Base-by-base conservation (phyloP, 192 early-diverging fungal genomes). In the Podila minutissima region DNA sequence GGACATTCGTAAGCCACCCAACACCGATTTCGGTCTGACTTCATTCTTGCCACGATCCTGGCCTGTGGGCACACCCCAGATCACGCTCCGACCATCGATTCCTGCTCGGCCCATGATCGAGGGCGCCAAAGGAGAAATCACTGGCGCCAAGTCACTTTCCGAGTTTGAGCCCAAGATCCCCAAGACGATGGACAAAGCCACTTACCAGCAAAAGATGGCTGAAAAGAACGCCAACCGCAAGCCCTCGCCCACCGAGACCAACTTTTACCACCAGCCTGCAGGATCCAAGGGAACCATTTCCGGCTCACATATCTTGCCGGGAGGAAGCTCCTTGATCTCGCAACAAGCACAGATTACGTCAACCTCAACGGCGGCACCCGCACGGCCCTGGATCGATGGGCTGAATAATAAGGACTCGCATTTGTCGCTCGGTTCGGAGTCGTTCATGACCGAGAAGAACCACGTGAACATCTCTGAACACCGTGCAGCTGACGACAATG, bases 151-250 rank as follows among this genome's bases (percentile, higher is more conserved):
- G 67, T 73, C 77, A 6, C 63, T 81, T 1, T 81, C 77, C 5
- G 77, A 81, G 62, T 81, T 81, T 67, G 77, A 81, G 62, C 77
- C 77, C 60, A 81, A 81, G 71, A 72, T 49, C 11, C 77, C 77
- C 5, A 81, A 81, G 57, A 72, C 69, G 3, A 73, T 81, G 77
- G 77, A 81, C 71, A 81, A 81, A 37, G 77, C 71, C 10, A 81
- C 77, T 11, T 81, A 81, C 38, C 71, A 69, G 46, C 62, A 62
- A 50, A 73, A 73, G 62, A 81, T 81, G 77, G 66, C 65, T 0
- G 77, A 81, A 66, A 81, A 81, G 66, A 73, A 67, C 53, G 71
- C 77, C 20, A 81, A 81, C 67, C 70, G 71, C 29, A 66, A 71
- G 3, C 53, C 58, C 13, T 46, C 13, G 9, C 31, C 59, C 46